Conservation (phyloP, 306 rosid genomes). For the Canavalia gladiata region DNA sequence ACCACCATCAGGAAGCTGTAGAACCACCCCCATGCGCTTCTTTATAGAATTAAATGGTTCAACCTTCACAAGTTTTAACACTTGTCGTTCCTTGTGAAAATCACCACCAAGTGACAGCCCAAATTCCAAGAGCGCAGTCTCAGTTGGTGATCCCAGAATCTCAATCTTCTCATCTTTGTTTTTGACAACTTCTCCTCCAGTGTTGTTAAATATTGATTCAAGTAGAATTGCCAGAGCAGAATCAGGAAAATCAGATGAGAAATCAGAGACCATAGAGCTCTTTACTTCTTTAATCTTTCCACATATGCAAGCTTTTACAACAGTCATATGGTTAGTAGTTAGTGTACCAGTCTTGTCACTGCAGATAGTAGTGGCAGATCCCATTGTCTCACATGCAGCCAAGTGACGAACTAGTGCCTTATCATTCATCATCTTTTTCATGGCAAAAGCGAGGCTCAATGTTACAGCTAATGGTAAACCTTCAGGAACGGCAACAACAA, state of each 20-base stretch:
- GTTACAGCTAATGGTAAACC: conserved; percentile 99
- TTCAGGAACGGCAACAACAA: conserved; percentile 99
- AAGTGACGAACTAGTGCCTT: conserved; percentile 96
- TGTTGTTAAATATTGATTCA: conserved; percentile 91
- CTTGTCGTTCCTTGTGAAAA: conserved; percentile 70
- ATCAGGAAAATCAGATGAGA: conserved; percentile 72
- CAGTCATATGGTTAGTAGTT: conserved; percentile 97
- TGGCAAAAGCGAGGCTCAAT: conserved; percentile 97
- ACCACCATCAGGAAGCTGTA: conserved; percentile 76
- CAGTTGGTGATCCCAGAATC: conserved; percentile 94
- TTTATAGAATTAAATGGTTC: conserved; percentile 94
- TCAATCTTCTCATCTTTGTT: conserved; percentile 73
- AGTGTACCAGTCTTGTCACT: conserved; percentile 98
- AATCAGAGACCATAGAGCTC: conserved; percentile 55
- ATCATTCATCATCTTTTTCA: conserved; percentile 99
- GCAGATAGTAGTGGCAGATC: conserved; percentile 94
- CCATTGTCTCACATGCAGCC: conserved; percentile 99
- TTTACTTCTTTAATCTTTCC: conserved; percentile 74
- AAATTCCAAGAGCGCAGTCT: conserved; percentile 86
- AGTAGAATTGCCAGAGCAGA: conserved; percentile 70
- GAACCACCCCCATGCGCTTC: conserved; percentile 89
- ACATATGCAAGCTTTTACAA: conserved; percentile 88
- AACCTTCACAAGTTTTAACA: conserved; percentile 70
- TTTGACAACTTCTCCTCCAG: conserved; percentile 93
- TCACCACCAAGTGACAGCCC: conserved; percentile 85